phyloP scores from a whole-genome alignment of 495 filamentous ascomycete genomes.

The Parathielavia appendiculata region DNA sequence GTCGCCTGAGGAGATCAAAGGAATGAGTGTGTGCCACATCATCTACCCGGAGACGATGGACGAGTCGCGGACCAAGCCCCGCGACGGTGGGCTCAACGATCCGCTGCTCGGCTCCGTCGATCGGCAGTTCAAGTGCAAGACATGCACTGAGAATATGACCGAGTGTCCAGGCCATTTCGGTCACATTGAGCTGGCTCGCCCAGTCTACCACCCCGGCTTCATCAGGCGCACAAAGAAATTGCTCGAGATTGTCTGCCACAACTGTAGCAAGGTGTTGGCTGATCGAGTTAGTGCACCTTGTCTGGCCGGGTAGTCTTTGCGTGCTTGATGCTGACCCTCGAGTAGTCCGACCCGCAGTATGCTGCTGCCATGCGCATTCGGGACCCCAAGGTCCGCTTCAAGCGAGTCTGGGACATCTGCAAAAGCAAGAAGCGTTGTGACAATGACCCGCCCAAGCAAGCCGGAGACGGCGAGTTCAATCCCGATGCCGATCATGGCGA shows the following conservation, averaged over 20 bases:
- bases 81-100: slow-evolving; percentile 87
- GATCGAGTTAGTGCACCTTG: slow-evolving; percentile 80
- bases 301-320: slow-evolving; percentile 38
- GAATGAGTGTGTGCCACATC: slow-evolving; percentile 89
- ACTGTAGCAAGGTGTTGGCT: slow-evolving; percentile 90
- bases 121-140: slow-evolving; percentile 85
- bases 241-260: slow-evolving; percentile 95
- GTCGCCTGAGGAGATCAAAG: slow-evolving; percentile 96
- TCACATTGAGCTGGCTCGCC: slow-evolving; percentile 91
- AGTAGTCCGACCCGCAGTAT: slow-evolving; percentile 77
- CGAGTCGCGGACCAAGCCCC: slow-evolving; percentile 78
- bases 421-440: slow-evolving; percentile 82
- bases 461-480: slow-evolving; percentile 47
- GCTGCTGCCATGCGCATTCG: slow-evolving; percentile 71
- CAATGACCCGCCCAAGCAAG: slow-evolving; percentile 60
- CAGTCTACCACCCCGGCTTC: slow-evolving; percentile 94
- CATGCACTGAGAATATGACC: slow-evolving; percentile 87
- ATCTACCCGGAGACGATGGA: slow-evolving; percentile 98
- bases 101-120: slow-evolving; percentile 93
- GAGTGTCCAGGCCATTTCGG: slow-evolving; percentile 97
- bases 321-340: slow-evolving; percentile 59
- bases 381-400: slow-evolving; percentile 90
- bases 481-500: slow-evolving; percentile 40
- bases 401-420: slow-evolving; percentile 79
- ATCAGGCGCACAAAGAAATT: slow-evolving; percentile 97